These are phyloP conservation scores for Immersiporthe knoxdaviesiana DNA, from an alignment of 2,329 filamentous ascomycete genomes.

Conservation along the genomic window DNA sequence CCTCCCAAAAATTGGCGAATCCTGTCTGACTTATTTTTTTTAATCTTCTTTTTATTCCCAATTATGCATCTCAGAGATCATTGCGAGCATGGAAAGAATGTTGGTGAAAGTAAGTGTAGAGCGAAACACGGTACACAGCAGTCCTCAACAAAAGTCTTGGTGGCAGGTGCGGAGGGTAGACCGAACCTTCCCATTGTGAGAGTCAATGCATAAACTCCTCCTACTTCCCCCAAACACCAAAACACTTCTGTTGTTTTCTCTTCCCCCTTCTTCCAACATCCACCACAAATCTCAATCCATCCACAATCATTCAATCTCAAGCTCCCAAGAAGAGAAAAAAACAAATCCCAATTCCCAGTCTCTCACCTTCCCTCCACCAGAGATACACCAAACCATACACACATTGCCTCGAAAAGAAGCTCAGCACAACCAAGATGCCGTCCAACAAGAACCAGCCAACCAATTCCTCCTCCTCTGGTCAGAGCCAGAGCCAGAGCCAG, in stretches of 20 bases:
- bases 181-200: not conserved
- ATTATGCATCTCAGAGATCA: too few species aligned
- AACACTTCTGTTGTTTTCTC: not conserved
- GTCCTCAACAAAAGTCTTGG: not conserved
- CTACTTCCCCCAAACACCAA: not conserved
- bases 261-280: not conserved
- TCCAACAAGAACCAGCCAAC: constrained; percentile 1
- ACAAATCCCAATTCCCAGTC: not conserved
- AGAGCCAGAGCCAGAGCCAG: not conserved
- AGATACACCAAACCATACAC: not conserved
- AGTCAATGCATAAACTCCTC: not conserved
- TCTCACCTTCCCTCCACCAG: not conserved
- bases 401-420: not conserved
- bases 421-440: not conserved
- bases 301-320: not conserved
- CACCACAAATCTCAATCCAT: not conserved
- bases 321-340: not conserved
- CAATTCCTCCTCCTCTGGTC: not conserved
- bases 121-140: not conserved
- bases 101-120: not conserved
- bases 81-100: not conserved
- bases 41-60: too few species aligned
- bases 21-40: not conserved
- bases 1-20: not conserved
- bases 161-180: not conserved